Percentiles rank a stretch among this genome's conserved stretches.
These are phyloP conservation scores for Luffa acutangula DNA, from an alignment of 306 rosid genomes.

Conservation along the genomic window DNA sequence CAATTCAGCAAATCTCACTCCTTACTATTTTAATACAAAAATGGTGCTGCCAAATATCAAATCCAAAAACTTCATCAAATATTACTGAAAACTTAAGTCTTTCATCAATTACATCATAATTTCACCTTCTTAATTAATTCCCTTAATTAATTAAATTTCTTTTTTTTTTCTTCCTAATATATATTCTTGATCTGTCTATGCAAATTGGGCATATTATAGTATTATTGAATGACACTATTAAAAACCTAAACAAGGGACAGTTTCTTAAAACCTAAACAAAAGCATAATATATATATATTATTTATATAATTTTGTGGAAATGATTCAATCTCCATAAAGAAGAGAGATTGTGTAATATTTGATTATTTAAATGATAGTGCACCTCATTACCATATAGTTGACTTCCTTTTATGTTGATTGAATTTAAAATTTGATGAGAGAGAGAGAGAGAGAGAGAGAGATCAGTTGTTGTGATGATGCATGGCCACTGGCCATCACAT, in stretches of 20 bases:
- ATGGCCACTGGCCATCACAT: neutral
- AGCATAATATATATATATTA: neutral
- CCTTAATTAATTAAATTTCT: neutral
- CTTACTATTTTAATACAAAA: neutral
- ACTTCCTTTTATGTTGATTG: neutral
- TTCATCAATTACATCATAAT: neutral
- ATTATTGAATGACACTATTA: neutral
- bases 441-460: no score
- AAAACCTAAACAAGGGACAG: neutral
- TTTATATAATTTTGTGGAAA: neutral
- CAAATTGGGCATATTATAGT: neutral
- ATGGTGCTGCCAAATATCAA: neutral
- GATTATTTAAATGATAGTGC: neutral
- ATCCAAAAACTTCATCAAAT: neutral
- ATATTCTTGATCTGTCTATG: no score
- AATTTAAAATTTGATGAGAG: neutral
- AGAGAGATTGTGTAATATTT: slow-evolving; percentile 1
- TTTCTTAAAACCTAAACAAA: neutral
- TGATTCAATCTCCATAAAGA: slow-evolving; percentile 4
- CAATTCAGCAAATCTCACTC: neutral
- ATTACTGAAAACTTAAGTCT: neutral
- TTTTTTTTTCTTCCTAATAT: neutral
- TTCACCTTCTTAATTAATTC: neutral
- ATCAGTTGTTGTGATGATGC: neutral
- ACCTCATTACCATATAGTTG: neutral